Conservation (phyloP, 345 rosid species). For the Syzygium jambos region DNA sequence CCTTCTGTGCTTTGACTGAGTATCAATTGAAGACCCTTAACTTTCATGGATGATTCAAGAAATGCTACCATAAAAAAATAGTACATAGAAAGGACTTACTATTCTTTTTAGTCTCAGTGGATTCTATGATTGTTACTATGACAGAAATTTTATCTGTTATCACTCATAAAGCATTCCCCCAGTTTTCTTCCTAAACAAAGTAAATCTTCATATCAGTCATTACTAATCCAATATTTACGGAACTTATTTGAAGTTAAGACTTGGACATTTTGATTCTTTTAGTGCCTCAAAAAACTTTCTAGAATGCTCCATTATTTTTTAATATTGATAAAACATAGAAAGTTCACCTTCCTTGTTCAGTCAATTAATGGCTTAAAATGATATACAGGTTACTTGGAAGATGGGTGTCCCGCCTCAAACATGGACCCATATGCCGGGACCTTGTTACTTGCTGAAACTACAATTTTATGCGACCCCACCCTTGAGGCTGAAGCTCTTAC, state of each 20-base stretch:
- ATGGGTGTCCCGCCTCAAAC: slow-evolving; percentile 80
- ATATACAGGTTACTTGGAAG: slow-evolving; percentile 74
- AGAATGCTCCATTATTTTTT: not conserved
- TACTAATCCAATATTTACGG: not conserved
- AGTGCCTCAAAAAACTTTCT: not conserved
- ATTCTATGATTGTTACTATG: not conserved
- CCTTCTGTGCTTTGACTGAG: too few relatives aligned
- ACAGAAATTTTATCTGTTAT: not conserved
- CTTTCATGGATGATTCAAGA: not conserved
- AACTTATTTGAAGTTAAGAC: fast-evolving
- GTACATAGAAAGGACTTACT: too few relatives aligned
- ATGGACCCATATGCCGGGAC: slow-evolving; percentile 91
- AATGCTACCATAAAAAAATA: not conserved
- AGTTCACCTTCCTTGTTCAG: not conserved
- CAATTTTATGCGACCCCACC: slow-evolving; percentile 74
- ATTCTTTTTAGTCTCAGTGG: not conserved
- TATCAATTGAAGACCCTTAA: not conserved
- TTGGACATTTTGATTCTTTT: not conserved
- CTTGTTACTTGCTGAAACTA: slow-evolving; percentile 59
- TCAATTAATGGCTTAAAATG: not conserved
- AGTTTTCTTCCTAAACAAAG: not conserved
- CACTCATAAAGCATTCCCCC: not conserved
- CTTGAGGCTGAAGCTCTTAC: slow-evolving; percentile 84
- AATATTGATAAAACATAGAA: not conserved
- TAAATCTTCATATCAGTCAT: not conserved